Base-by-base conservation (phyloP, 345 rosid species). In the Nasturtium officinale region DNA sequence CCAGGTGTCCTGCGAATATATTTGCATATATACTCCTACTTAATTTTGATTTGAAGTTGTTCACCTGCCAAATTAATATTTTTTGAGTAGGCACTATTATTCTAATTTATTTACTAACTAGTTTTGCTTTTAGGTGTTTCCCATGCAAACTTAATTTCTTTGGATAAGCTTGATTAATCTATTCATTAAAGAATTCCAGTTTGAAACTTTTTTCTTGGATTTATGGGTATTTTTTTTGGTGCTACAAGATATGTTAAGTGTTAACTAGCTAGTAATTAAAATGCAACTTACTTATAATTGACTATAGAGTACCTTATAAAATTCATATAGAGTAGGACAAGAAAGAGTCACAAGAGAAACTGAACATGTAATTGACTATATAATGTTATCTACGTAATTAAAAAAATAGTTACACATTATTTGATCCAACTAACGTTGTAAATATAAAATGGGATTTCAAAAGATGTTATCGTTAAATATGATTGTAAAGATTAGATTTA, bases 1-100 rank as follows among this genome's bases (percentile, higher is more conserved):
- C 69, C 64, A 54, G 64, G 58, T 73, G 50, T 73, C 33, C n/a
- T n/a, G n/a, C 30, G 50, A 55, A 73, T 65, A 56, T 55, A 33
- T 47, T 55, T 62, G 59, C 17, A 43, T 20, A 8, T 56, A 29
- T 29, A 40, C 46, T 47, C 50, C 50, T 5, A 11, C 25, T 60
- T 30, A 23, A 11, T 69, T 69, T 58, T 58, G 37, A 50, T 61
- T 51, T 40, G 13, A 51, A 32, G 48, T 73, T 73, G 38, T 43
- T 72, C 78, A 65, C 67, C 66, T 74, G 78, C 45, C 43, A 28
- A 32, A 46, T 29, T 64, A 11, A 18, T 61, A 51, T 38, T 53
- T 53, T 29, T 72, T 61, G 6, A 37, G 25, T 46, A 69, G 15
- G 25, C 12, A 60, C 57, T 25, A 51, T 71, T 26, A 37, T 37